Evolutionary conservation across 352 stramenopile genomes (phyloP), one percentile per base, ranked within the genome.

Genomic region (Phytopythium helicoides): DNA sequence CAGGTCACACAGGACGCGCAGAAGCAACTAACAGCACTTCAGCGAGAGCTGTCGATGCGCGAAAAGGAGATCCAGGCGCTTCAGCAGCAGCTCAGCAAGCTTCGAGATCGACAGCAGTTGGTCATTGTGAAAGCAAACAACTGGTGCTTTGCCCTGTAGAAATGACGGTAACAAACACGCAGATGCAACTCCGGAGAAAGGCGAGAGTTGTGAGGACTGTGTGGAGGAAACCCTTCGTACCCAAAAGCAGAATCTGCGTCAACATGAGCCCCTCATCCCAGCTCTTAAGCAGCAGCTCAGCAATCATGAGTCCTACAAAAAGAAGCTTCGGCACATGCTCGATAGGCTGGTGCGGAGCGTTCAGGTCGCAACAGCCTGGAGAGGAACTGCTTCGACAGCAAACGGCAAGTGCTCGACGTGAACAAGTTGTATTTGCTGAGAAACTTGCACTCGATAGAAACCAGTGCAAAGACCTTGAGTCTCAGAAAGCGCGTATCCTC

Each of bases 221-320:
- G 3, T 21, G 38, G 23, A 15, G 28, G 15, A 25, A 23, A 23
- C 14, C 21, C 47, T 15, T 23, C 33, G 3, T 46, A 45, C 21
- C 16, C 36, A 52, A 31, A 65, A 68, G 16, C 3, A 25, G 42
- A 40, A 34, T 22, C 11, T 22, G 37, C 1, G 18, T 6, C 19
- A 23, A 7, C 42, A 11, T 18, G 19, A 64, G 10, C 12, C n/a
- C 10, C 11, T 41, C 16, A 48, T 68, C 0, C 45, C 49, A 1
- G 45, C 38, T 25, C 57, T 87, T 26, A 67, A 78, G 56, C 52
- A 81, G 15, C 57, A 89, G 36, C 66, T 79, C 19, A 63, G 56
- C 2, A 72, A 64, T 18, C 65, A 75, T 33, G 73, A 81, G 6
- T 54, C 62, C 16, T 89, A 87, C 71, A 81, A 80, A 48, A 82